Base-by-base conservation (phyloP, 306 rosid species). In the Medicago ruthenica region DNA sequence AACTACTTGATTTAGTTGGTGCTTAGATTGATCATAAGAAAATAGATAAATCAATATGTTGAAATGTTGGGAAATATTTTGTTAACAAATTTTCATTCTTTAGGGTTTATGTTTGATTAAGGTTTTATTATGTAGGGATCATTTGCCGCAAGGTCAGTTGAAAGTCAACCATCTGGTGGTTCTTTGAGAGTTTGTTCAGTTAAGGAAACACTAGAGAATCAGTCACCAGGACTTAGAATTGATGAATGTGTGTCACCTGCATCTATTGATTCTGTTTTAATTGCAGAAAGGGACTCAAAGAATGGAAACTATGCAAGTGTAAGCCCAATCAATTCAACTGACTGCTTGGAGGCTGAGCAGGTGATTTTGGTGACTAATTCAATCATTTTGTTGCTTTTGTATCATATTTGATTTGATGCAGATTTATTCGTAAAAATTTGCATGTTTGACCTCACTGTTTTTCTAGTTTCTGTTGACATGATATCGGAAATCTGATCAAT, bases 211-310 rank as follows among this genome's bases (percentile, higher is more conserved):
- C 53, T 87, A 66, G 98, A 89, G 47, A 86, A 87, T 77, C 93
- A 75, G 69, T 86, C 89, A 73, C 54, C 94, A 0, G 82, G 78
- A 27, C 89, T 83, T 39, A 83, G 91, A 84, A 88, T 91, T 68
- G 96, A 90, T 47, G 98, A 89, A 74, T 86, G 88, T 80, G 80
- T 90, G 89, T 92, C 97, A 6, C 97, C 99, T 12, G 92, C 87
- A 0, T 92, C 96, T 75, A 90, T 90, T 14, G 98, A 90, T 87
- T 95, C 97, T 9, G 97, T 89, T 73, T 96, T 92, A 34, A 86
- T 95, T 79, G 92, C 85, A 8, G 97, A 88, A 82, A 85, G 92
- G 75, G 97, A 93, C 79, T 79, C 89, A n/a, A 90, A 86, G 83
- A 88, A 77, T 80, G 92, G 86, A 16, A 91, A 81, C 76, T 91